A percentile compares a stretch with the other conserved stretches of the same genome.
These are phyloP conservation scores for Glycine latifolia DNA, from an alignment of 306 rosid genomes.

Conservation along the genomic window DNA sequence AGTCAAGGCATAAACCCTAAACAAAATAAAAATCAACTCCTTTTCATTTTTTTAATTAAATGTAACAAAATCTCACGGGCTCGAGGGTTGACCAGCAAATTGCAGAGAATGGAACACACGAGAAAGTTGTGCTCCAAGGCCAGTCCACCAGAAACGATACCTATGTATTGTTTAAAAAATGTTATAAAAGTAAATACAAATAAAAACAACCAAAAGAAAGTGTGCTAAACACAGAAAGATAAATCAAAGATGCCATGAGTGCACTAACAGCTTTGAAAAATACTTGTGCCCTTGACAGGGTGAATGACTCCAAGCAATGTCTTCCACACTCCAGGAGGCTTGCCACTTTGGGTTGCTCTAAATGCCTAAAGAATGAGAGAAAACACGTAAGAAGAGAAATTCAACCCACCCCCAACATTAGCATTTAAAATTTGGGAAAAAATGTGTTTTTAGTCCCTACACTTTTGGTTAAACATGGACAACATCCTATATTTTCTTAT, in stretches of 20 bases:
- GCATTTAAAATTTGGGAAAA: no score
- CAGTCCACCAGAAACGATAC: constrained; percentile 89
- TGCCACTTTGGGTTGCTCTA: constrained; percentile 62
- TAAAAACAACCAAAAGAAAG: constrained; percentile 36
- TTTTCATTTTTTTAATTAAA: constrained; percentile 16
- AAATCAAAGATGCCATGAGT: constrained; percentile 20
- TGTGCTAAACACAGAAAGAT: constrained; percentile 33
- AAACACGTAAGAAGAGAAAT: constrained; percentile 11
- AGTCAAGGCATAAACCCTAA: constrained; percentile 45
- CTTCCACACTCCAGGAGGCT: constrained; percentile 85
- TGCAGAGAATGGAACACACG: constrained; percentile 97
- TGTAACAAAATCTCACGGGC: constrained; percentile 66
- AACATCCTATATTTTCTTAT: no score
- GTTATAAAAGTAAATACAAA: constrained; percentile 2
- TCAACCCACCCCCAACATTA: neutral
- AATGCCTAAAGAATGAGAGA: constrained; percentile 66
- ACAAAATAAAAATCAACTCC: neutral
- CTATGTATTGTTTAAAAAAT: constrained; percentile 59
- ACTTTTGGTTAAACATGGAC: no score
- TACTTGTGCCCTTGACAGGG: constrained; percentile 58
- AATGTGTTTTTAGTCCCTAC: no score
- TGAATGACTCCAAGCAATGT: constrained; percentile 74
- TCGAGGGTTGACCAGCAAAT: constrained; percentile 98
- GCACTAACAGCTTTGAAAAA: constrained; percentile 63
- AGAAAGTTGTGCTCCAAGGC: constrained; percentile 96